Evolutionary conservation across 495 filamentous ascomycete species (phyloP).

Genomic region (Amniculicola lignicola): DNA sequence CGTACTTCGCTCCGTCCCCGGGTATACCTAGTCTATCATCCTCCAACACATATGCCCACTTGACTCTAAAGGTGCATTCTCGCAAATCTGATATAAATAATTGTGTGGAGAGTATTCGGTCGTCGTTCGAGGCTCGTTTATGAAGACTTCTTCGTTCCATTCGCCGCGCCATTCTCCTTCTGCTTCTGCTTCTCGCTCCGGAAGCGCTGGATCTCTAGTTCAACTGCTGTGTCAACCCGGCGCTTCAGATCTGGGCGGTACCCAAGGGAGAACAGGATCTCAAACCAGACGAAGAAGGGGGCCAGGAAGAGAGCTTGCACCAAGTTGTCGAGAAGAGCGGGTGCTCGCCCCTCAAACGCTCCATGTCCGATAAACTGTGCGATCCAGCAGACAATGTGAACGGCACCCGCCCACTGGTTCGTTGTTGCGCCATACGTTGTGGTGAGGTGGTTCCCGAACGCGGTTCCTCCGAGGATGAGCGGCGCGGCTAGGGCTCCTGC

Average conservation of each 20-base stretch:
- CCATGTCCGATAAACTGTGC: constrained; percentile 91
- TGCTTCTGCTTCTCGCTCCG: constrained; percentile 42
- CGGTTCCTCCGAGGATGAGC: constrained; percentile 68
- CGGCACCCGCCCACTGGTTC: constrained; percentile 65
- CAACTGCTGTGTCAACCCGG: constrained; percentile 71
- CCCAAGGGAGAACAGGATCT: constrained; percentile 84
- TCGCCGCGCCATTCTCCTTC: constrained; percentile 31
- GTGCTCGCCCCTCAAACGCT: constrained; percentile 80
- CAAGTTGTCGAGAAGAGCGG: constrained; percentile 85
- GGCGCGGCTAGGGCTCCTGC: constrained; percentile 73
- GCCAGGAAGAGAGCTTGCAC: constrained; percentile 90
- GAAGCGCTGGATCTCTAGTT: constrained; percentile 64
- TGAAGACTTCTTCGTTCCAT: constrained; percentile 23
- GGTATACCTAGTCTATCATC: too few relatives aligned
- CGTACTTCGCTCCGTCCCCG: too few relatives aligned
- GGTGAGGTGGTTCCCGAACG: constrained; percentile 70
- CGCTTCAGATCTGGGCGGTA: constrained; percentile 84
- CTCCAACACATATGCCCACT: too few relatives aligned
- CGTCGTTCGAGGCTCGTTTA: constrained; percentile 7
- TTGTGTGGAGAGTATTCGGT: constrained; percentile 1
- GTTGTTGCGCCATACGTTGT: constrained; percentile 59
- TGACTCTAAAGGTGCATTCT: too few relatives aligned
- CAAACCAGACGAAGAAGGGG: constrained; percentile 97
- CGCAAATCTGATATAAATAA: too few relatives aligned
- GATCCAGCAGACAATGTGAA: constrained; percentile 76